Conservation (phyloP, 163 green algal species). For the Scenedesmus sp. region DNA sequence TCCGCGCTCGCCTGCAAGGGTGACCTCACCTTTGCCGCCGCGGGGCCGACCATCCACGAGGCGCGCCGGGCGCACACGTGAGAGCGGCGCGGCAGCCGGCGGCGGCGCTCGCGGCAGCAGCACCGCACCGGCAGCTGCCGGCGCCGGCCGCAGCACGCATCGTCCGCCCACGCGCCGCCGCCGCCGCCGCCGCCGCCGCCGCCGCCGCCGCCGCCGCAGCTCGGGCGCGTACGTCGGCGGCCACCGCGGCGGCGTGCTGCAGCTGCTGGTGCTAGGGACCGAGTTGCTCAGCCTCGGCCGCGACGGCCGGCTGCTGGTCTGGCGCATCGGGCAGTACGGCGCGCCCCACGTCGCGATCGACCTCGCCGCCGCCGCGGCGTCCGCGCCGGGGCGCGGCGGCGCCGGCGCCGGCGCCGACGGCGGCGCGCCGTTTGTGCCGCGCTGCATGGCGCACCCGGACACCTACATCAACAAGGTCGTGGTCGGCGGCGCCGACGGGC, state of each 20-base stretch:
- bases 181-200: too few relatives aligned
- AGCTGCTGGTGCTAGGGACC: slow-evolving; percentile 80
- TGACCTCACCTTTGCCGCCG: slow-evolving; percentile 90
- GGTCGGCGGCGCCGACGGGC: slow-evolving; percentile 75
- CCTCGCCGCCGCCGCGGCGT: slow-evolving; percentile 33
- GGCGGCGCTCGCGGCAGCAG: too few relatives aligned
- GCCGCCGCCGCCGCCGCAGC: slow-evolving; percentile 43
- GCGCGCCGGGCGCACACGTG: slow-evolving; percentile 74
- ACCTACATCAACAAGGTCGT: slow-evolving; percentile 99
- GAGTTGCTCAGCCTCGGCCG: slow-evolving; percentile 73
- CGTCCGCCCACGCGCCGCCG: too few relatives aligned
- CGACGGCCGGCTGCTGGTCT: slow-evolving; percentile 72
- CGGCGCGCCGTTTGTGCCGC: slow-evolving; percentile 75
- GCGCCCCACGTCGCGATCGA: slow-evolving; percentile 44
- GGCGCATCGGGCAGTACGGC: slow-evolving; percentile 66
- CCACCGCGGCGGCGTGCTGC: slow-evolving; percentile 62
- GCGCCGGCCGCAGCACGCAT: too few relatives aligned
- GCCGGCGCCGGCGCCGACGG: slow-evolving; percentile 50
- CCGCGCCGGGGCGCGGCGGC: too few relatives aligned
- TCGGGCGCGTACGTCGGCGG: slow-evolving; percentile 57
- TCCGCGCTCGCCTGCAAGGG: slow-evolving; percentile 71
- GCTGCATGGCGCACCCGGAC: slow-evolving; percentile 91
- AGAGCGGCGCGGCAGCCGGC: neutral
- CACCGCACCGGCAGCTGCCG: too few relatives aligned
- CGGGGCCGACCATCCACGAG: slow-evolving; percentile 72